phyloP scores from a whole-genome alignment of 345 rosid species.

The Cardamine chenopodiifolia region DNA sequence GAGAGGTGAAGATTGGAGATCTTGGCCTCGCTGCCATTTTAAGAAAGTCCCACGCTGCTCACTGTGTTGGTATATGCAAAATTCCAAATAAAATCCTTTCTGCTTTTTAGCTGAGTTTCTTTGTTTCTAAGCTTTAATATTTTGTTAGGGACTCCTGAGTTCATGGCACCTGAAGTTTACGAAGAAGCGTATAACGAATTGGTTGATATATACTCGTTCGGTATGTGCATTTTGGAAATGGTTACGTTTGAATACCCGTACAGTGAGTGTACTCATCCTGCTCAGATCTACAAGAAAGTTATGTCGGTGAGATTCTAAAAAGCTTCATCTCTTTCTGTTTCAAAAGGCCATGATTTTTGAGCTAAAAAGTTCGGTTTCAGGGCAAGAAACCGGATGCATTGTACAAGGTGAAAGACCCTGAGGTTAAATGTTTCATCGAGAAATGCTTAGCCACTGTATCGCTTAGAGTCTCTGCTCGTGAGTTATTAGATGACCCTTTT shows the following conservation, averaged over 20 bases:
- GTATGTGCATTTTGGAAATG: conserved; percentile 98
- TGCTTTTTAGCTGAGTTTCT: background rate
- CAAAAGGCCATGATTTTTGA: conserved; percentile 1
- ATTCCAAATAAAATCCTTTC: background rate
- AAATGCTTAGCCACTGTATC: conserved; percentile 94
- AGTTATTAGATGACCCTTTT: conserved; percentile 88
- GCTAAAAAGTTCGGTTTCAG: conserved; percentile 50
- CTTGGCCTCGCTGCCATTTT: conserved; percentile 57
- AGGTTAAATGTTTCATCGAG: conserved; percentile 81
- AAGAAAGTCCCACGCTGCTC: conserved; percentile 48
- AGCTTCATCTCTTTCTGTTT: conserved; percentile 30
- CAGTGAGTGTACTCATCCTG: conserved; percentile 90
- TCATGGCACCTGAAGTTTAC: conserved; percentile 99
- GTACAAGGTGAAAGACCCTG: conserved; percentile 85
- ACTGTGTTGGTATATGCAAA: conserved; percentile 35
- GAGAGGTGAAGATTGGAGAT: conserved; percentile 92
- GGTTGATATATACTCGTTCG: conserved; percentile 97
- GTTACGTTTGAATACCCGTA: conserved; percentile 97
- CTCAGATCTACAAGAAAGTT: conserved; percentile 99
- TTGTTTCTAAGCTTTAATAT: conserved; percentile 17
- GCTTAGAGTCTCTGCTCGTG: conserved; percentile 85
- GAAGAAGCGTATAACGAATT: conserved; percentile 95
- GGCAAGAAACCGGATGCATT: conserved; percentile 97
- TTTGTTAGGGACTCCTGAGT: conserved; percentile 92
- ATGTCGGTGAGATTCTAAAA: conserved; percentile 66